Percentiles rank a stretch among this genome's conserved stretches.
phyloP scores from a whole-genome alignment of 2,329 filamentous ascomycete species.

The Pseudocercospora cruenta region DNA sequence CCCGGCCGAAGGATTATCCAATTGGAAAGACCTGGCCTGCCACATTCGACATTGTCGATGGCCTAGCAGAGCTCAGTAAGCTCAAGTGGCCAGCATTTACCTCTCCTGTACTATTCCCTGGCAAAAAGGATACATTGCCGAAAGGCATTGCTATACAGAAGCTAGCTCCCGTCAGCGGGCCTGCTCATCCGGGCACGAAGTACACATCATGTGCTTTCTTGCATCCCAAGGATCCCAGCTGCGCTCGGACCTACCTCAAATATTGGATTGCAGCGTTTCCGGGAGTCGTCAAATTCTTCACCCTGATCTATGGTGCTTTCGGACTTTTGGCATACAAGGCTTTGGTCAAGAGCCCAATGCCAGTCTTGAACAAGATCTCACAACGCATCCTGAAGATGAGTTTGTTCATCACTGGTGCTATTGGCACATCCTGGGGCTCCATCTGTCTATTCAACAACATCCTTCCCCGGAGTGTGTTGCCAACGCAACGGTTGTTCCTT shows the following conservation, averaged over 20 bases:
- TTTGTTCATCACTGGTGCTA: conserved; percentile 77
- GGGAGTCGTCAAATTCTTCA: conserved; percentile 74
- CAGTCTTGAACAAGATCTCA: conserved; percentile 67
- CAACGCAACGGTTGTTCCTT: conserved; percentile 86
- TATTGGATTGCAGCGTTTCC: conserved; percentile 88
- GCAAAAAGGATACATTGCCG: conserved; percentile 60
- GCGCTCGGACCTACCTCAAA: conserved; percentile 80
- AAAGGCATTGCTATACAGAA: conserved; percentile 58
- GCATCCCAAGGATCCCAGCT: conserved; percentile 86
- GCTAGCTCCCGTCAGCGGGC: conserved; percentile 76
- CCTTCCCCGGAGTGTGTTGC: conserved; percentile 73
- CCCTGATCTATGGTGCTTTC: conserved; percentile 72
- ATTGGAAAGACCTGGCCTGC: conserved; percentile 75
- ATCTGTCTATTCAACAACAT: conserved; percentile 86
- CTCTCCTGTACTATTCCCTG: conserved; percentile 84
- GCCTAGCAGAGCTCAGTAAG: conserved; percentile 76
- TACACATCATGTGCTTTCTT: conserved; percentile 86
- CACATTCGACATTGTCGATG: conserved; percentile 76
- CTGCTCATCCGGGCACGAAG: conserved; percentile 83
- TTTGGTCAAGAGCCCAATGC: conserved; percentile 70
- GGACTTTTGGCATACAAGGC: conserved; percentile 69
- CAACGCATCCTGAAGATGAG: conserved; percentile 73
- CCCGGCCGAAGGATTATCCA: conserved; percentile 70
- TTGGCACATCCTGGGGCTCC: conserved; percentile 84
- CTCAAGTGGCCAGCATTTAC: conserved; percentile 86